Conservation (phyloP, 2,329 filamentous ascomycete genomes). For the Colletotrichum chlorophyti region DNA sequence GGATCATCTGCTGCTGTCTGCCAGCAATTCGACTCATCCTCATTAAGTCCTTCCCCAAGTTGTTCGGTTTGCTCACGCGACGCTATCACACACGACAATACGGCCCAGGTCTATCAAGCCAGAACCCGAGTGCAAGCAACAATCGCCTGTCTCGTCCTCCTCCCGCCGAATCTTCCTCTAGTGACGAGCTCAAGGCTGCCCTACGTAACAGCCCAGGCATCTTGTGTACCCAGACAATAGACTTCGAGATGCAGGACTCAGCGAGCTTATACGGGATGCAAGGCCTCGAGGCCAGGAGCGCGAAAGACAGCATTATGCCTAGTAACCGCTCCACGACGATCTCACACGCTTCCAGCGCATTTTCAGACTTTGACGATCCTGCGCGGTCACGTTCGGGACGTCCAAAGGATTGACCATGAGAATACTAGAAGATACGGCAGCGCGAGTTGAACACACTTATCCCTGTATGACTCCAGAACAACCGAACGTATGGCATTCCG, state of each 20-base stretch:
- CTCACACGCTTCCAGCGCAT: conserved; percentile 3
- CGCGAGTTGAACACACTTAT: too few relatives aligned
- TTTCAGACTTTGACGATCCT: neutral
- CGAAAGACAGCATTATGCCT: neutral
- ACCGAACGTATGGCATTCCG: too few relatives aligned
- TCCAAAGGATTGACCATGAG: neutral
- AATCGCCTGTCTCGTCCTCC: neutral
- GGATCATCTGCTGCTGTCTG: conserved; percentile 23
- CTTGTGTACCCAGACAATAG: neutral
- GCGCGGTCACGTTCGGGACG: neutral
- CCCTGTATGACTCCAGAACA: too few relatives aligned
- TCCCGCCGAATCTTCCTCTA: neutral
- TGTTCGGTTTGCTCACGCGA: conserved; percentile 16
- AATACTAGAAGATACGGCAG: too few relatives aligned
- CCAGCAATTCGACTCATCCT: conserved; percentile 25
- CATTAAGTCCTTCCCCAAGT: conserved; percentile 11
- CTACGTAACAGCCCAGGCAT: neutral
- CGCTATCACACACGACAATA: conserved; percentile 1
- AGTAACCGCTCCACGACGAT: conserved; percentile 11
- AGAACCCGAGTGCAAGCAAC: neutral
- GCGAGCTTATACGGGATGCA: conserved; percentile 2
- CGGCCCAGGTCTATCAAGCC: neutral
- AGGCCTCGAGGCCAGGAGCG: conserved; percentile 9
- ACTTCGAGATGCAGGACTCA: conserved; percentile 2
- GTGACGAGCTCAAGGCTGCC: neutral